These are phyloP conservation scores for Grifola frondosa DNA, from an alignment of 1,284 basidiomycete genomes.

Conservation along the genomic window DNA sequence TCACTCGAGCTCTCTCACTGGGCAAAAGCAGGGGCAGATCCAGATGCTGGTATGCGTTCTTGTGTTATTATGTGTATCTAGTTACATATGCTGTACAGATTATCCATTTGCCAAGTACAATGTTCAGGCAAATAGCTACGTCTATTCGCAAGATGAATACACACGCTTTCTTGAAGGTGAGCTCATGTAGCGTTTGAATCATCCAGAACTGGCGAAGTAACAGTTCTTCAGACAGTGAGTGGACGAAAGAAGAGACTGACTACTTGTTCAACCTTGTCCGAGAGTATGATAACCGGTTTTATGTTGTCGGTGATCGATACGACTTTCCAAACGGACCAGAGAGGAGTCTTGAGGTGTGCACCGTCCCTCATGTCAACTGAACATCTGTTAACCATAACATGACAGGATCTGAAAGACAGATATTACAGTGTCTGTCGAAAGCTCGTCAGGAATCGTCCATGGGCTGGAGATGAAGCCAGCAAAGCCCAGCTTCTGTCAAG, in stretches of 20 bases:
- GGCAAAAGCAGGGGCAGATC: slow-evolving; percentile 59
- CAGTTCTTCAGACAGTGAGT: slow-evolving; percentile 64
- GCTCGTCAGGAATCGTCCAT: slow-evolving; percentile 81
- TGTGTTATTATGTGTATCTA: neutral
- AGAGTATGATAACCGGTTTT: slow-evolving; percentile 89
- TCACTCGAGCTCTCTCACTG: slow-evolving; percentile 65
- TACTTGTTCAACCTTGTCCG: slow-evolving; percentile 85
- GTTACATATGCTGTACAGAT: slow-evolving; percentile 38
- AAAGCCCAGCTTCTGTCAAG: slow-evolving; percentile 69
- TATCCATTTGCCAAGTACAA: slow-evolving; percentile 85
- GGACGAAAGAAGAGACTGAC: slow-evolving; percentile 95
- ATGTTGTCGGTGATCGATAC: slow-evolving; percentile 90
- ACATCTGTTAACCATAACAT: neutral
- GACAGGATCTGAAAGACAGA: slow-evolving; percentile 89
- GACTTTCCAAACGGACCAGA: slow-evolving; percentile 56
- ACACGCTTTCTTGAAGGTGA: slow-evolving; percentile 73
- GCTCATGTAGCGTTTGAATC: slow-evolving; percentile 7
- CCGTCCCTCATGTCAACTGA: neutral
- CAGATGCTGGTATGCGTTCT: slow-evolving; percentile 48
- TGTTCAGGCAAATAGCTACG: slow-evolving; percentile 65
- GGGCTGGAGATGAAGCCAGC: slow-evolving; percentile 74
- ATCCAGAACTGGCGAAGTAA: neutral
- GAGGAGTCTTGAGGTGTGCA: slow-evolving; percentile 69
- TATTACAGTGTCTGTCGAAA: slow-evolving; percentile 94
- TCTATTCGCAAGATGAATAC: slow-evolving; percentile 93